A percentile compares a stretch with the other conserved stretches of the same genome.
phyloP scores from a whole-genome alignment of 2,329 filamentous ascomycete species.

The Dryadomyces quercivorus region DNA sequence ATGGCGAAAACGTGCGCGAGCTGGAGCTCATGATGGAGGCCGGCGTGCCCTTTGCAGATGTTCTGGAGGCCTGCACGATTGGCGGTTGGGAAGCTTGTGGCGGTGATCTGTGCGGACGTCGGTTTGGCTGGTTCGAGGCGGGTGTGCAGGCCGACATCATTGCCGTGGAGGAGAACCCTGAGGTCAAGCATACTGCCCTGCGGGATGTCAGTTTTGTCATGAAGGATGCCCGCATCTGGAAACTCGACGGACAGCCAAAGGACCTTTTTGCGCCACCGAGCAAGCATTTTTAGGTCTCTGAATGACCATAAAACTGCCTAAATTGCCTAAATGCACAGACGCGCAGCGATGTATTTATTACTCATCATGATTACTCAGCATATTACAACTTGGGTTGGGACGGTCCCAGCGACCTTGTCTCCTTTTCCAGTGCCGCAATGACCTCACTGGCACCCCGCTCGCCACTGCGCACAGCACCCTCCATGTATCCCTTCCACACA shows the following conservation, averaged over 20 bases:
- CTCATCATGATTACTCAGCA: no score
- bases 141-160: conserved; percentile 38
- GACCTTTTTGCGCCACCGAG: background rate
- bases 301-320: background rate
- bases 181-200: conserved; percentile 26
- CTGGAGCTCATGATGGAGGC: conserved; percentile 40
- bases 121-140: conserved; percentile 38
- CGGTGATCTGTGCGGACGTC: conserved; percentile 33
- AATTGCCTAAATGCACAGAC: background rate
- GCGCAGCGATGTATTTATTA: no score
- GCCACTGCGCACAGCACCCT: conserved; percentile 39
- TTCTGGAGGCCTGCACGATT: conserved; percentile 35
- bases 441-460: conserved; percentile 35
- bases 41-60: conserved; percentile 35
- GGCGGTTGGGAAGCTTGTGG: conserved; percentile 45
- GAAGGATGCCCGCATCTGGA: conserved; percentile 43
- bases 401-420: background rate
- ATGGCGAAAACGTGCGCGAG: conserved; percentile 40
- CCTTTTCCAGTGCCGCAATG: background rate
- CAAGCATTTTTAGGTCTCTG: background rate
- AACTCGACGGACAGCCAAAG: conserved; percentile 18
- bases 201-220: conserved; percentile 41
- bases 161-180: conserved; percentile 31
- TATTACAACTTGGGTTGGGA: no score
- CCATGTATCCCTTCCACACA: conserved; percentile 47